Evolutionary conservation across 257 asterid genomes (phyloP), one percentile per base, ranked within the genome.

Genomic region (Solanum habrochaites): DNA sequence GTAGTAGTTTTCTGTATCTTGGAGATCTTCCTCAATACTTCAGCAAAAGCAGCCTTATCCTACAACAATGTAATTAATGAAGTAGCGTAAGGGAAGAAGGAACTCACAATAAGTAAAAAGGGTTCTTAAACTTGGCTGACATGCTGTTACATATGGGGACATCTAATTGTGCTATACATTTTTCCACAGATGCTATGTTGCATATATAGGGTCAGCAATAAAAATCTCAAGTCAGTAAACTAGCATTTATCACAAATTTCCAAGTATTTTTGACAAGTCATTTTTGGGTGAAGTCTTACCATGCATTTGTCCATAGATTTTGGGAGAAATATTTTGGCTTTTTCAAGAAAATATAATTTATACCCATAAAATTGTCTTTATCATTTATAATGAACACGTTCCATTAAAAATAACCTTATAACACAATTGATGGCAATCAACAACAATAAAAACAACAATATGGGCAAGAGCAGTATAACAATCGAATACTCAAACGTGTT

Each of bases 1-100:
- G 94, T 95, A 75, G 87, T 85, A 8, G 95, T 93, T 92, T 93
- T 97, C 90, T 92, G 95, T 89, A 97, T 95, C 98, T 91, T 97
- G 73, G 99, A 95, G 69, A 97, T 97, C 89, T 92, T 92, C 88
- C 96, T 94, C 90, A 97, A 87, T 74, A 92, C 91, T 80, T 91
- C 97, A 2, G 98, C 98, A 87, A 97, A 97, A 12, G 96, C 94
- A 88, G 89, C 91, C 95, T 97, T 97, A 90, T 97, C 98, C 99
- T 97, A 96, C 88, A 88, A 66, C 75, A 88, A 66, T 32, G 86
- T 70, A 77, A 62, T 21, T n/a, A 85, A 11, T 31, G 47, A 29
- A 60, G 49, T 42, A 23, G 56, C 31, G 70, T 47, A 47, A 58
- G 4, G 52, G 58, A 7, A 37, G 27, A 25, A 71, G 18, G 49